phyloP scores from a whole-genome alignment of 2,329 filamentous ascomycete species.

The Alternaria arborescens region DNA sequence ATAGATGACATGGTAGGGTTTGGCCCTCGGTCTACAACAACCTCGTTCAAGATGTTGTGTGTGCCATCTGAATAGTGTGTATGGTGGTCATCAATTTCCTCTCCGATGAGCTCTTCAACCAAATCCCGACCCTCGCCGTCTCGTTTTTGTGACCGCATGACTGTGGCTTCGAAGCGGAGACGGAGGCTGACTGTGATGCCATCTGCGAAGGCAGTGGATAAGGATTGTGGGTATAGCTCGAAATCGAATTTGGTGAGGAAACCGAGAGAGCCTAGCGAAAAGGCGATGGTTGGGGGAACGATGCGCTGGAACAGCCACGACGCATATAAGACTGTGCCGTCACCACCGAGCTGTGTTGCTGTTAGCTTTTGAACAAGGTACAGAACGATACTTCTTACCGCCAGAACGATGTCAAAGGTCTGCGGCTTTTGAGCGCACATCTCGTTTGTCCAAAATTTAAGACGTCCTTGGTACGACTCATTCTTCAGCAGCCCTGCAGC shows the following conservation, averaged over 20 bases:
- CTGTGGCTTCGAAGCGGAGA: conserved; percentile 88
- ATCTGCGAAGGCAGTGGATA: conserved; percentile 76
- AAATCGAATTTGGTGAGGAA: conserved; percentile 98
- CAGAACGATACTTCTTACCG: conserved; percentile 54
- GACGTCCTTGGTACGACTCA: conserved; percentile 63
- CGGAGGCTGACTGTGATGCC: conserved; percentile 89
- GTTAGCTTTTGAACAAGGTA: conserved; percentile 4
- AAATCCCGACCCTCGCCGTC: conserved; percentile 58
- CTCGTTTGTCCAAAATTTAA: conserved; percentile 84
- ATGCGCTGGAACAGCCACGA: conserved; percentile 97
- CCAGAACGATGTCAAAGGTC: conserved; percentile 92
- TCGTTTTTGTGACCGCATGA: conserved; percentile 78
- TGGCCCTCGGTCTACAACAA: conserved; percentile 94
- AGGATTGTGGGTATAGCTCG: conserved; percentile 72
- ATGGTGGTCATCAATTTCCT: conserved; percentile 81
- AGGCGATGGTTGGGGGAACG: conserved; percentile 91
- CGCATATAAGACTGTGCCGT: conserved; percentile 96
- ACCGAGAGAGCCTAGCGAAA: conserved; percentile 88
- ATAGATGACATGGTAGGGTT: conserved; percentile 93
- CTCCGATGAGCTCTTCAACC: conserved; percentile 88
- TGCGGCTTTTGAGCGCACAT: conserved; percentile 82
- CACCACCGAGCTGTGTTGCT: conserved; percentile 72
- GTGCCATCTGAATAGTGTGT: conserved; percentile 87
- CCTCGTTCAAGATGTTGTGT: conserved; percentile 92
- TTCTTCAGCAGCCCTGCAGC: conserved; percentile 72